phyloP scores from a whole-genome alignment of 176 grass and related monocot species.

The Aechmea fasciata region DNA sequence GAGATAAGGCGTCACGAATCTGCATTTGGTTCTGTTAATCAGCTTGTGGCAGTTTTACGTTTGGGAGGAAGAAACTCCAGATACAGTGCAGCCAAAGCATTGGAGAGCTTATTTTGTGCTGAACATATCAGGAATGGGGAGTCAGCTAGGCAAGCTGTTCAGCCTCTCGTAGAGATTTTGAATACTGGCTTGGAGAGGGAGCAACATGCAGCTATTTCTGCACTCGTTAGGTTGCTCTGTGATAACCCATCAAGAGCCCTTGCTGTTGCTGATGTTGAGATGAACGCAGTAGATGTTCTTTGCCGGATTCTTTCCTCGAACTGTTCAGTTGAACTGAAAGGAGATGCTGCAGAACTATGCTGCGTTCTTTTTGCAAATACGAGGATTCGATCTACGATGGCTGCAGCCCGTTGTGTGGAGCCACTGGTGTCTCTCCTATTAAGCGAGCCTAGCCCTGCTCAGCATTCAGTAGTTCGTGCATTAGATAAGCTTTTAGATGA shows the following conservation, averaged over 20 bases:
- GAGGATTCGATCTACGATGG: slow-evolving; percentile 88
- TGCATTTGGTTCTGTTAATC: slow-evolving; percentile 77
- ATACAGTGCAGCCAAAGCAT: slow-evolving; percentile 94
- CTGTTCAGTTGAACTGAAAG: slow-evolving; percentile 91
- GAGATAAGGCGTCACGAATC: slow-evolving; percentile 96
- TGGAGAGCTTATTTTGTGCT: slow-evolving; percentile 89
- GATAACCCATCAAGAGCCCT: slow-evolving; percentile 93
- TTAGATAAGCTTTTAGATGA: slow-evolving; percentile 94
- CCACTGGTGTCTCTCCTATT: slow-evolving; percentile 77
- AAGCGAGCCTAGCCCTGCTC: slow-evolving; percentile 68
- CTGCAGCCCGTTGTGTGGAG: slow-evolving; percentile 87
- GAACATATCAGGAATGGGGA: slow-evolving; percentile 96
- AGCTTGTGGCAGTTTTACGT: slow-evolving; percentile 94
- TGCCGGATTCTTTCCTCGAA: slow-evolving; percentile 81
- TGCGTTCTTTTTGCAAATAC: slow-evolving; percentile 92
- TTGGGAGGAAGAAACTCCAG: slow-evolving; percentile 96
- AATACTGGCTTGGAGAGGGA: slow-evolving; percentile 92
- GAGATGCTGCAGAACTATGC: slow-evolving; percentile 91
- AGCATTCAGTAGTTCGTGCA: slow-evolving; percentile 93
- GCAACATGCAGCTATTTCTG: slow-evolving; percentile 98
- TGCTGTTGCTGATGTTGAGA: slow-evolving; percentile 85
- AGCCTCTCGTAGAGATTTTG: slow-evolving; percentile 96
- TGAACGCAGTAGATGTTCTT: slow-evolving; percentile 95
- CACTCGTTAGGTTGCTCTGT: slow-evolving; percentile 78
- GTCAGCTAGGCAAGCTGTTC: slow-evolving; percentile 81